Evolutionary conservation across 2,329 filamentous ascomycete species (phyloP).

Genomic region (Cladosporium sp.): DNA sequence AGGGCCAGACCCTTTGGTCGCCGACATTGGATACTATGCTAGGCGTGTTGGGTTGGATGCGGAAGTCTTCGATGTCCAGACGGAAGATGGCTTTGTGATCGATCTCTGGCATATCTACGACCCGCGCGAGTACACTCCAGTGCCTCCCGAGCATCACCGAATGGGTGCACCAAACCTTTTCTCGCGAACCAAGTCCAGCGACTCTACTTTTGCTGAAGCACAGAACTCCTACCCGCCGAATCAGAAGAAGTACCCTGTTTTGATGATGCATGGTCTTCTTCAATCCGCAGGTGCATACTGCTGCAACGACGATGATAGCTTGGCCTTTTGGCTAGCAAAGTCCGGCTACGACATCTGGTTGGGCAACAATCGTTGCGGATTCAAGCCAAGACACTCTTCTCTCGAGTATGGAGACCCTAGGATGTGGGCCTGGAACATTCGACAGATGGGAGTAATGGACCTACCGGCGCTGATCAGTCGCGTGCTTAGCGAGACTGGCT

Average conservation of each 20-base stretch:
- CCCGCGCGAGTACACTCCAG: conserved; percentile 66
- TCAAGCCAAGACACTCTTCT: conserved; percentile 71
- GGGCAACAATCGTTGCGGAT: conserved; percentile 89
- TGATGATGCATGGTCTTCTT: conserved; percentile 84
- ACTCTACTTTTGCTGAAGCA: conserved; percentile 34
- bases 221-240: conserved; percentile 37
- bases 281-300: conserved; percentile 89
- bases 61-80: conserved; percentile 81
- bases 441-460: conserved; percentile 89
- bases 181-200: conserved; percentile 23
- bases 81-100: conserved; percentile 90
- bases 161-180: conserved; percentile 65
- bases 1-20: conserved; percentile 73
- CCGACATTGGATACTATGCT: conserved; percentile 83
- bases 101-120: conserved; percentile 88
- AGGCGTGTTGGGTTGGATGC: conserved; percentile 82
- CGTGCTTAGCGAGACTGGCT: conserved; percentile 79
- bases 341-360: conserved; percentile 94
- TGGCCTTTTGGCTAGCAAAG: conserved; percentile 91
- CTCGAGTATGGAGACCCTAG: conserved; percentile 75
- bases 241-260: conserved; percentile 71
- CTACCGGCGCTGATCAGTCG: conserved; percentile 77
- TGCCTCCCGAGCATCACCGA: conserved; percentile 47
- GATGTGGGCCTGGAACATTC: conserved; percentile 97
- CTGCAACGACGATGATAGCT: conserved; percentile 81